Evolutionary conservation across 805 yeast genomes (phyloP).

Genomic region (Nakazawaea ernobii): DNA sequence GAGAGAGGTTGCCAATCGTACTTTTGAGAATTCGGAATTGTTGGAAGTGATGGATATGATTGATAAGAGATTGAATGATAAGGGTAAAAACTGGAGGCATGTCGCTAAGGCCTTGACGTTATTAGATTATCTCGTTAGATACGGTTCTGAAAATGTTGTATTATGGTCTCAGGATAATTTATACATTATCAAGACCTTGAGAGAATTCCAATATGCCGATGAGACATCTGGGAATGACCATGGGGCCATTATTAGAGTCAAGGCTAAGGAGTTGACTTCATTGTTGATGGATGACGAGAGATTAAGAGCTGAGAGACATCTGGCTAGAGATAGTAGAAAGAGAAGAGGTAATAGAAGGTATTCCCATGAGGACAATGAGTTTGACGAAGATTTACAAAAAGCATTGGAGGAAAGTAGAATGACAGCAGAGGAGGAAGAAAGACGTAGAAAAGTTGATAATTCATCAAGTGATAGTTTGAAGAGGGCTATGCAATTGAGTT

Average conservation of each 20-base stretch:
- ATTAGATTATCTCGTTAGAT: constrained; percentile 80
- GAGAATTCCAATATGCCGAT: constrained; percentile 83
- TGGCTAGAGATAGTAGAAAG: constrained; percentile 22
- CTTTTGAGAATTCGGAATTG: constrained; percentile 68
- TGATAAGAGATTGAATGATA: constrained; percentile 87
- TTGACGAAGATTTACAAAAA: constrained; percentile 70
- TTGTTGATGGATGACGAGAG: constrained; percentile 78
- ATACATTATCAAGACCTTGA: constrained; percentile 80
- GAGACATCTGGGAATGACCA: constrained; percentile 71
- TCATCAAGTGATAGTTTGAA: constrained; percentile 57
- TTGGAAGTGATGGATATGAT: constrained; percentile 91
- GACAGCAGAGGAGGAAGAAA: constrained; percentile 82
- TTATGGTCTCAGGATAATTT: constrained; percentile 88
- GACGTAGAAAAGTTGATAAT: constrained; percentile 40
- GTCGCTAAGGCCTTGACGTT: constrained; percentile 87
- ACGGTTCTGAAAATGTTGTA: constrained; percentile 85
- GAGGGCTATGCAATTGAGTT: constrained; percentile 62
- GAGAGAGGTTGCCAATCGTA: constrained; percentile 76
- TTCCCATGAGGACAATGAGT: constrained; percentile 32
- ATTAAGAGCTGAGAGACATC: constrained; percentile 60
- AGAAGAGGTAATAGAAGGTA: constrained; percentile 27
- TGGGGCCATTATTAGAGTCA: constrained; percentile 82
- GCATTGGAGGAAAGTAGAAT: constrained; percentile 76
- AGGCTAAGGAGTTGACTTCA: constrained; percentile 84
- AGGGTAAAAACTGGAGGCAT: constrained; percentile 97